These are phyloP conservation scores for Epichloe elymi DNA, from an alignment of 2,329 filamentous ascomycete species.

Conservation along the genomic window DNA sequence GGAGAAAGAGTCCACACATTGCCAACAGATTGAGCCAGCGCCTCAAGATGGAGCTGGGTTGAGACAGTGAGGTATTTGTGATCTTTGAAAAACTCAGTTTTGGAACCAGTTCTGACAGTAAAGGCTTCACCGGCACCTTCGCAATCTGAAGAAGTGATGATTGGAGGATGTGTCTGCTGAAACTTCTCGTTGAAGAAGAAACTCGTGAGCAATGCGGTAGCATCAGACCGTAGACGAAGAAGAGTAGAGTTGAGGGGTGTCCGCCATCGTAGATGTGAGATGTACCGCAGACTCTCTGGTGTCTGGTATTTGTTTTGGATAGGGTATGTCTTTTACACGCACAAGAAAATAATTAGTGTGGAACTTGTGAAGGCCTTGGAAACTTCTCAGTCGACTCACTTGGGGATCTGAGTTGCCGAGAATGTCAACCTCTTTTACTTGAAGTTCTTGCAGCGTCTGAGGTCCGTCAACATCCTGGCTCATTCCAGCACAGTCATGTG, in stretches of 20 bases:
- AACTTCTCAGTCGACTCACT: slow-evolving; percentile 35
- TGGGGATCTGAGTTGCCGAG: slow-evolving; percentile 64
- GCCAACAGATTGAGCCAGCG: slow-evolving; percentile 73
- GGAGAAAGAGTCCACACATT: slow-evolving; percentile 91
- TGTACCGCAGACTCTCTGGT: slow-evolving; percentile 72
- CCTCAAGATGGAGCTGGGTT: slow-evolving; percentile 86
- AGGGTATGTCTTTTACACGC: slow-evolving; percentile 62
- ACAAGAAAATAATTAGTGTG: slow-evolving; percentile 8
- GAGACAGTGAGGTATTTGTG: slow-evolving; percentile 96
- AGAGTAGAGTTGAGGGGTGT: slow-evolving; percentile 70
- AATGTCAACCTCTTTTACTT: slow-evolving; percentile 54
- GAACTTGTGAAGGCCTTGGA: neutral
- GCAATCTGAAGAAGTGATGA: slow-evolving; percentile 94
- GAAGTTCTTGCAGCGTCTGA: slow-evolving; percentile 47
- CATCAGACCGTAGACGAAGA: slow-evolving; percentile 70
- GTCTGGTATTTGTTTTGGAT: slow-evolving; percentile 95
- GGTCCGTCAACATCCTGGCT: neutral
- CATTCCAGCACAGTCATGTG: neutral
- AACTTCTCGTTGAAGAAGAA: slow-evolving; percentile 64
- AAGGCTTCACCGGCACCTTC: slow-evolving; percentile 96
- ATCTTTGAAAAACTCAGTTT: slow-evolving; percentile 56
- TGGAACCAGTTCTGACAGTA: slow-evolving; percentile 40
- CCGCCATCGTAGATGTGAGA: slow-evolving; percentile 77
- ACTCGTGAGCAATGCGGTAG: slow-evolving; percentile 56
- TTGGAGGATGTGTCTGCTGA: slow-evolving; percentile 77